Conservation (phyloP, 805 yeast genomes). For the Candida methanosorbosa region DNA sequence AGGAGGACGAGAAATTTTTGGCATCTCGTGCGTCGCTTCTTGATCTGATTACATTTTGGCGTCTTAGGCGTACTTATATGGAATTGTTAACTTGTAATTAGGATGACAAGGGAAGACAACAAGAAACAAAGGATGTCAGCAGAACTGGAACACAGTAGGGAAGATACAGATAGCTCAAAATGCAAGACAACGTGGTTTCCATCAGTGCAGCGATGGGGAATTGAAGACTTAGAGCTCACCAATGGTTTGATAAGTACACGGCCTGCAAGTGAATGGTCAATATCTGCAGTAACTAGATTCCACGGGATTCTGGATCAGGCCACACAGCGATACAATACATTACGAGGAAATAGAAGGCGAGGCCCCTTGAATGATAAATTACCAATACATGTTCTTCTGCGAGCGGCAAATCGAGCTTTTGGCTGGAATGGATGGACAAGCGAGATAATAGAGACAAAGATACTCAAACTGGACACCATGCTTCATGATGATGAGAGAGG, state of each 20-base stretch:
- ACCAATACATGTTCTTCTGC: slow-evolving; percentile 17
- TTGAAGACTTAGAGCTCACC: slow-evolving; percentile 15
- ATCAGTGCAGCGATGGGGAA: slow-evolving; percentile 9
- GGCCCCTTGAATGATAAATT: slow-evolving; percentile 7
- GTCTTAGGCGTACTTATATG: too few species aligned
- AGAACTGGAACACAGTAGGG: too few species aligned
- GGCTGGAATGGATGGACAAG: slow-evolving; percentile 47
- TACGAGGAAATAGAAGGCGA: slow-evolving; percentile 5
- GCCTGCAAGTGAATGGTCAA: slow-evolving; percentile 21
- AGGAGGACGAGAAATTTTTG: too few species aligned
- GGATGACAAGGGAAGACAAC: too few species aligned
- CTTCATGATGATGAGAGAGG: slow-evolving; percentile 11
- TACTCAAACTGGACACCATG: slow-evolving; percentile 5
- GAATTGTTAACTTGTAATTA: too few species aligned
- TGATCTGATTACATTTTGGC: too few species aligned
- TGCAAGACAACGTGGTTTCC: slow-evolving; percentile 16
- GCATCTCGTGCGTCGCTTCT: too few species aligned
- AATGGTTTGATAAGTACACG: slow-evolving; percentile 8
- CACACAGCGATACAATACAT: not conserved
- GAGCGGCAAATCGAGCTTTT: slow-evolving; percentile 37
- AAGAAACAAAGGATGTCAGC: too few species aligned
- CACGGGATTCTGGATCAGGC: slow-evolving; percentile 8
- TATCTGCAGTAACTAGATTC: slow-evolving; percentile 10
- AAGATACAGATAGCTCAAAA: too few species aligned
- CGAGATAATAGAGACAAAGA: slow-evolving; percentile 18